Conservation (phyloP, 2,329 filamentous ascomycete genomes). For the Paecilomyces sp. region DNA sequence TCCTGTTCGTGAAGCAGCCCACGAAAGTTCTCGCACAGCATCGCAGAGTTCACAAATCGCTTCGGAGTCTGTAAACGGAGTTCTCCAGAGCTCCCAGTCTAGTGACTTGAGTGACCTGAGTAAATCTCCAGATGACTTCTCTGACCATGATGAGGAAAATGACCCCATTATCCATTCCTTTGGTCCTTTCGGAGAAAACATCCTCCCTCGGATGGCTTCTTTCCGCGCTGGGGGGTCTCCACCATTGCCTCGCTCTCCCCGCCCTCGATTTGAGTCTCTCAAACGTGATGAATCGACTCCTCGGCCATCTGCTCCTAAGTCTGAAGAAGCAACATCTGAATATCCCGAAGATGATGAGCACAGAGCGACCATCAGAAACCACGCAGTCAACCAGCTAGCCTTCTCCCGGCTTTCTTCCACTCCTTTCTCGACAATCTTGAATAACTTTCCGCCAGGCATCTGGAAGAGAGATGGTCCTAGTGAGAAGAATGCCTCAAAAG, state of each 20-base stretch:
- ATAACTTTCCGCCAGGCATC: conserved; percentile 66
- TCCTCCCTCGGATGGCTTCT: conserved; percentile 73
- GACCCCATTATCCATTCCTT: conserved; percentile 91
- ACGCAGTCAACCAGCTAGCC: conserved; percentile 90
- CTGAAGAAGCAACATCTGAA: conserved; percentile 15
- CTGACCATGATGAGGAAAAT: conserved; percentile 85
- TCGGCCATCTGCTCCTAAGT: conserved; percentile 14
- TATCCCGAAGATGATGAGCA: conserved; percentile 3
- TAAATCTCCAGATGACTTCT: conserved; percentile 53
- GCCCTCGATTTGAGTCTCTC: conserved; percentile 25
- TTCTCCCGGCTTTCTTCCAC: conserved; percentile 90
- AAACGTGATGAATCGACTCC: conserved; percentile 23
- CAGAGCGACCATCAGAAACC: conserved; percentile 52
- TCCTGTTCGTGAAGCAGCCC: conserved; percentile 39
- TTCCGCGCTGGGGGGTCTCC: conserved; percentile 64
- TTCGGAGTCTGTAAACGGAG: conserved; percentile 21
- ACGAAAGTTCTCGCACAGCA: conserved; percentile 8
- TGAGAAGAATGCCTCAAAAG: conserved; percentile 46
- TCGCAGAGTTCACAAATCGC: conserved; percentile 28
- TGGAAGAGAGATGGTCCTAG: conserved; percentile 44
- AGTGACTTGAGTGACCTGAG: conserved; percentile 27
- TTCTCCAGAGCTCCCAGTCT: conserved; percentile 24
- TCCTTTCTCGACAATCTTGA: conserved; percentile 81
- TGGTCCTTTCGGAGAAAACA: conserved; percentile 78
- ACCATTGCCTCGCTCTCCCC: conserved; percentile 25